phyloP scores from a whole-genome alignment of 352 stramenopile genomes.

The Pythium insidiosum region DNA sequence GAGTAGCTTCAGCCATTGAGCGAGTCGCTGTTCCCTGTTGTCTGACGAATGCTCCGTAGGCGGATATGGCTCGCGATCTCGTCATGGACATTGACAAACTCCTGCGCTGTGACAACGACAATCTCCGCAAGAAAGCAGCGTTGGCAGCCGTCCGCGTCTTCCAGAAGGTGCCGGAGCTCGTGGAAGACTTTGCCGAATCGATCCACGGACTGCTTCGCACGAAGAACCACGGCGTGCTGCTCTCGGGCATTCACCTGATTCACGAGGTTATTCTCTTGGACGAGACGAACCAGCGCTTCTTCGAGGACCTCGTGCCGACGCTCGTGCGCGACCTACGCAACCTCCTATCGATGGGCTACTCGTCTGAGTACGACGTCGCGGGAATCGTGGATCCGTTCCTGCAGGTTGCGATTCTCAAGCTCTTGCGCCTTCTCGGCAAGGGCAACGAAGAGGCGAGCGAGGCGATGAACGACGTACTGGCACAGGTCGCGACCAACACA shows the following conservation, averaged over 20 bases:
- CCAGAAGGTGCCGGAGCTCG: conserved; percentile 96
- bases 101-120: conserved; percentile 88
- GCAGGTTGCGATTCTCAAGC: conserved; percentile 83
- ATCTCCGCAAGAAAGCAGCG: conserved; percentile 97
- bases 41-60: conserved; percentile 21
- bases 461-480: conserved; percentile 96
- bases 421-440: conserved; percentile 94
- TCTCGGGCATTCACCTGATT: conserved; percentile 96
- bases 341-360: conserved; percentile 96
- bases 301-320: conserved; percentile 63
- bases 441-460: conserved; percentile 91
- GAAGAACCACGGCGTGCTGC: conserved; percentile 96
- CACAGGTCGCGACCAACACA: conserved; percentile 99
- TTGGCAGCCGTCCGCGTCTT: conserved; percentile 90
- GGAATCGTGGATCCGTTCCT: conserved; percentile 99
- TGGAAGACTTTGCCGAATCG: conserved; percentile 97
- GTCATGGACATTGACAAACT: conserved; percentile 97
- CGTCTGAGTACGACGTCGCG: conserved; percentile 97
- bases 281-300: conserved; percentile 63
- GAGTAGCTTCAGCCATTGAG: too few species aligned
- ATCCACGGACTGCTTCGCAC: conserved; percentile 92
- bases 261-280: conserved; percentile 88
- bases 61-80: conserved; percentile 98
- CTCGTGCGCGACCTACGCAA: conserved; percentile 90
- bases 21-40: too few species aligned